Conservation (phyloP, 352 stramenopile genomes). For the Globisporangium lucens region DNA sequence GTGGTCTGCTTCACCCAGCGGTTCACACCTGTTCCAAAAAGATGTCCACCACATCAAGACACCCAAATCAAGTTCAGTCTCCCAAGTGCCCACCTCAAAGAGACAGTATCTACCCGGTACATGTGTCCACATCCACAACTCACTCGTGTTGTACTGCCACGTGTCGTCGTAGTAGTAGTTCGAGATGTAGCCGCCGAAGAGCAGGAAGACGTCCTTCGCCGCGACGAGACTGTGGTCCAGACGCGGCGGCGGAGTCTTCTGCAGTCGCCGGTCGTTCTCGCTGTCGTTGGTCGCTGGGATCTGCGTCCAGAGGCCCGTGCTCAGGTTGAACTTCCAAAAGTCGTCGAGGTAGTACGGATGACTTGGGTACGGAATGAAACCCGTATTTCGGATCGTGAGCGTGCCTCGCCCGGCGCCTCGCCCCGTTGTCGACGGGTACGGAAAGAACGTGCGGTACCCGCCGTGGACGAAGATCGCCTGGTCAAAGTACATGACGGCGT, state of each 20-base stretch:
- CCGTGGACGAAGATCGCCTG: constrained; percentile 87
- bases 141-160: constrained; percentile 95
- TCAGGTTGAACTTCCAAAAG: constrained; percentile 94
- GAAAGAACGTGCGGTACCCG: constrained; percentile 94
- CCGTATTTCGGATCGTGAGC: constrained; percentile 37
- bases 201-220: constrained; percentile 76
- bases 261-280: constrained; percentile 10
- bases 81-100: background rate
- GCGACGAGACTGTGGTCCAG: constrained; percentile 85
- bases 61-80: background rate
- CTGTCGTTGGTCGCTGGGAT: constrained; percentile 28
- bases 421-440: constrained; percentile 89
- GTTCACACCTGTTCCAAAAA: constrained; percentile 37
- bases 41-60: background rate
- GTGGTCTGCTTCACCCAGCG: constrained; percentile 88
- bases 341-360: constrained; percentile 94
- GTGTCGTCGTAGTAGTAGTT: constrained; percentile 95
- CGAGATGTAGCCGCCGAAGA: constrained; percentile 92
- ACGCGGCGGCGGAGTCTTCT: constrained; percentile 51
- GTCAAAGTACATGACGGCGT: constrained; percentile 78
- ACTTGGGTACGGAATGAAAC: constrained; percentile 87
- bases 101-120: background rate
- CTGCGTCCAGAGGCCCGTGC: constrained; percentile 76
- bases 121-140: constrained; percentile 11
- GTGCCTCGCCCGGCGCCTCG: constrained; percentile 71